Evolutionary conservation across 2,329 filamentous ascomycete species (phyloP).

Genomic region (Scopulariopsis brevicaulis): DNA sequence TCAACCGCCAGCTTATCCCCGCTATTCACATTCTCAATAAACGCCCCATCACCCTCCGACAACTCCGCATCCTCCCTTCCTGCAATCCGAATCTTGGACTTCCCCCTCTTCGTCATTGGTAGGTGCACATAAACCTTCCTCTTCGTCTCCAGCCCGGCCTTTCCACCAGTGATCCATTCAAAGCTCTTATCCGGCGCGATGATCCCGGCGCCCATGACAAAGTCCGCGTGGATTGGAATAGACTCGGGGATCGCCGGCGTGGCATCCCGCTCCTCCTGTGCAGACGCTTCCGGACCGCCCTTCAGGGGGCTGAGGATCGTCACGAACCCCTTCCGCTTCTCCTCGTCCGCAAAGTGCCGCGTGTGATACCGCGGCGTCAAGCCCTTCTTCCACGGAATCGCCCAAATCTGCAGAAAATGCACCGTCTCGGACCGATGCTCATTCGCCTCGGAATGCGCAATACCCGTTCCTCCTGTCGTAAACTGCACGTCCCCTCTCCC

Average conservation of each 20-base stretch:
- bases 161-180: conserved; percentile 59
- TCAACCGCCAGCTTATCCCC: conserved; percentile 55
- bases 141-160: conserved; percentile 35
- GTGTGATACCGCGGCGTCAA: conserved; percentile 70
- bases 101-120: conserved; percentile 68
- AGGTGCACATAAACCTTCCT: conserved; percentile 74
- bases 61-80: conserved; percentile 53
- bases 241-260: conserved; percentile 50
- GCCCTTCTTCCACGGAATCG: conserved; percentile 62
- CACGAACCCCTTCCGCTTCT: conserved; percentile 60
- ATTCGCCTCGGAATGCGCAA: conserved; percentile 76
- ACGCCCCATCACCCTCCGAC: conserved; percentile 71
- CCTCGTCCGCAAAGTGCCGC: conserved; percentile 57
- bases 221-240: conserved; percentile 76
- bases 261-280: conserved; percentile 51
- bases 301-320: conserved; percentile 67
- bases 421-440: conserved; percentile 59
- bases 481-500: conserved; percentile 78
- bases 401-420: conserved; percentile 88
- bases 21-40: conserved; percentile 52
- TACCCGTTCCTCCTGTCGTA: conserved; percentile 72
- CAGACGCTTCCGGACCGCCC: conserved; percentile 49
- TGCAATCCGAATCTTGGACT: conserved; percentile 58
- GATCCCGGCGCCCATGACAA: conserved; percentile 71
- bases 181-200: conserved; percentile 55